Evolutionary conservation across 768 basidiomycete genomes (phyloP), one percentile per base, ranked within the genome.

Genomic region (Cyathus striatus): DNA sequence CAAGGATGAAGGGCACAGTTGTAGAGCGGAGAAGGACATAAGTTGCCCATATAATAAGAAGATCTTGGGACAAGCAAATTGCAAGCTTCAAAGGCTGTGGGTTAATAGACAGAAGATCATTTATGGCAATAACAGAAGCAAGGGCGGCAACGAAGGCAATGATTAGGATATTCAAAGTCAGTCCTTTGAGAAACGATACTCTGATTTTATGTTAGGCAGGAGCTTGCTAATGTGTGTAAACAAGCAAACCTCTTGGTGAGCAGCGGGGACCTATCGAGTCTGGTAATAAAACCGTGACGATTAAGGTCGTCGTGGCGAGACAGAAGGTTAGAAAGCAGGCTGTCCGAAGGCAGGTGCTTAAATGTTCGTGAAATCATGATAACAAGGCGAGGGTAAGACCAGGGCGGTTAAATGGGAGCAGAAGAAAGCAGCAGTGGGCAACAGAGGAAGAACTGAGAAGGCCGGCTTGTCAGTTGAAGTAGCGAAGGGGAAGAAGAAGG

Each of bases 1-100:
- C 58, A 38, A 59, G 48, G 44, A 65, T 58, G 52, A 64, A 64
- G 1, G 62, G 65, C 22, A 61, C 26, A 2, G 52, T 46, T 3
- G 63, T 65, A 1, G 60, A 60, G 10, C 55, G 49, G 9, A 60
- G 23, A 17, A 65, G 49, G 26, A 60, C 47, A 22, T 49, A 5
- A 35, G 59, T 54, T 12, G 63, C 60, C 46, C 55, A 53, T 2
- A 43, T 38, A 17, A 65, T 47, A 37, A 62, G 24, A 27, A 57
- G 2, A 40, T 61, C 50, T 38, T 65, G 59, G 4, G 61, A 59
- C n/a, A 62, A 16, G 37, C 51, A 54, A 6, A 55, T 34, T 7
- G 54, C 49, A 7, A 59, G 34, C 33, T 47, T 49, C 45, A 59
- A 33, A 20, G 55, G 42, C 3, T 45, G 41, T 1, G 55, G 49